These are phyloP conservation scores for Penicillium sp. DNA, from an alignment of 2,329 filamentous ascomycete genomes.

Conservation along the genomic window DNA sequence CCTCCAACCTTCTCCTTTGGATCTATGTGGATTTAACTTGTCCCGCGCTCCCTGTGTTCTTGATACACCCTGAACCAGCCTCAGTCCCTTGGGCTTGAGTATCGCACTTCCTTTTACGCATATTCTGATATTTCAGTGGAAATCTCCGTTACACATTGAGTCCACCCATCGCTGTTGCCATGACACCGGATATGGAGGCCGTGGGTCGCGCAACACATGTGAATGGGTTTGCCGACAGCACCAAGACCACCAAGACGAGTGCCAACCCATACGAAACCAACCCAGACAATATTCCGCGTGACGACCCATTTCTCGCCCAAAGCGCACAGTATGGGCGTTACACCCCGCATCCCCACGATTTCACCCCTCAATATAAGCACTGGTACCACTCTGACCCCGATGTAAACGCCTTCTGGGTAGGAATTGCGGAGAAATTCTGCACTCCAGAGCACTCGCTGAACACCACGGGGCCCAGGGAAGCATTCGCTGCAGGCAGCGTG, in stretches of 20 bases:
- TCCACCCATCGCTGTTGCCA: slow-evolving; percentile 8
- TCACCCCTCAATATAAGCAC: slow-evolving; percentile 33
- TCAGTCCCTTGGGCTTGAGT: not conserved
- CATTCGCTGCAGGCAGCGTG: slow-evolving; percentile 37
- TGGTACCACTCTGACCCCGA: slow-evolving; percentile 35
- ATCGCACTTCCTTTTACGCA: not conserved
- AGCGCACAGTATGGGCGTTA: slow-evolving; percentile 39
- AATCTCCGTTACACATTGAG: not conserved
- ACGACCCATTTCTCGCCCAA: slow-evolving; percentile 35
- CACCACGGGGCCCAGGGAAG: slow-evolving; percentile 30
- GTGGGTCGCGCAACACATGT: slow-evolving; percentile 19
- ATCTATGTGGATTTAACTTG: slow-evolving; percentile 18
- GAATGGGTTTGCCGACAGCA: slow-evolving; percentile 20
- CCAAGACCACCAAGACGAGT: slow-evolving; percentile 9
- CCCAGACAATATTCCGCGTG: slow-evolving; percentile 29
- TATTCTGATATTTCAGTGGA: not conserved
- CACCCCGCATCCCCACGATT: slow-evolving; percentile 34
- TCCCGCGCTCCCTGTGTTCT: slow-evolving; percentile 13
- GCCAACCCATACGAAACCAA: slow-evolving; percentile 39
- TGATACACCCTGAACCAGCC: slow-evolving; percentile 9
- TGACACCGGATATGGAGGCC: slow-evolving; percentile 25
- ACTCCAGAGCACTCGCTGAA: slow-evolving; percentile 35
- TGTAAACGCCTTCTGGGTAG: slow-evolving; percentile 37
- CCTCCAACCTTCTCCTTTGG: slow-evolving; percentile 9
- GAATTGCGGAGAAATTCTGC: slow-evolving; percentile 32